A percentile compares a stretch with the other conserved stretches of the same genome.
phyloP scores from a whole-genome alignment of 768 basidiomycete genomes.

The Pluteus cervinus region DNA sequence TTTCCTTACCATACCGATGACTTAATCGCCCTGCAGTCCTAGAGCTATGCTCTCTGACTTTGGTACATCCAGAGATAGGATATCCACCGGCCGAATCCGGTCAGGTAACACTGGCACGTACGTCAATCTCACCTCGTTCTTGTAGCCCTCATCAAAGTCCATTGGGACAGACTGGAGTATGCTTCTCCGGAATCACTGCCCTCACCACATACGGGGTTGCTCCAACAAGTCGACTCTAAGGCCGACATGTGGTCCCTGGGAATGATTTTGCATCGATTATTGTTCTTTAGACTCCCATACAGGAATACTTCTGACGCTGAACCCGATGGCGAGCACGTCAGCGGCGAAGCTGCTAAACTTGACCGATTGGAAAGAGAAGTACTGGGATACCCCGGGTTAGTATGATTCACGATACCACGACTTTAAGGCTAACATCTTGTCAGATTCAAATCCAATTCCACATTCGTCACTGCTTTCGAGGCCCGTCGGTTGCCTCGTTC shows the following conservation, averaged over 20 bases:
- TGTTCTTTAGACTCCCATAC: conserved; percentile 90
- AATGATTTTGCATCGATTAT: conserved; percentile 90
- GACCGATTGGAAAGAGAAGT: conserved; percentile 71
- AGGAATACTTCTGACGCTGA: conserved; percentile 60
- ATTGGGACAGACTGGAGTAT: conserved; percentile 63
- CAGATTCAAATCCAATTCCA: conserved; percentile 47
- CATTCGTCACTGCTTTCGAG: conserved; percentile 52
- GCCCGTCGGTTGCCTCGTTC: conserved; percentile 67
- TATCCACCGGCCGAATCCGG: conserved; percentile 57
- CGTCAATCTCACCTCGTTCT: conserved; percentile 23
- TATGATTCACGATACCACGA: conserved; percentile 3
- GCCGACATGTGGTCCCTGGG: conserved; percentile 97
- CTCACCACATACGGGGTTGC: conserved; percentile 54
- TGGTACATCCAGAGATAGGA: conserved; percentile 90
- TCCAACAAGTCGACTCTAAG: conserved; percentile 75
- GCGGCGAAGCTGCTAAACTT: conserved; percentile 58
- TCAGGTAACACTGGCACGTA: conserved; percentile 96
- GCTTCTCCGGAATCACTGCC: conserved; percentile 85
- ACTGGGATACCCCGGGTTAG: conserved; percentile 65
- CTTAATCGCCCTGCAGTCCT: conserved; percentile 44
- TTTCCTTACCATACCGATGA: neutral
- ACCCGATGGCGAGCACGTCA: conserved; percentile 34
- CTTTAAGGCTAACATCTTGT: neutral
- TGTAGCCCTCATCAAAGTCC: neutral
- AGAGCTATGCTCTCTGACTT: conserved; percentile 95